Percentiles rank a stretch among this genome's conserved stretches.
Evolutionary conservation across 176 grass and related monocot species (phyloP).

Genomic region (barley (Hordeum vulgare)): DNA sequence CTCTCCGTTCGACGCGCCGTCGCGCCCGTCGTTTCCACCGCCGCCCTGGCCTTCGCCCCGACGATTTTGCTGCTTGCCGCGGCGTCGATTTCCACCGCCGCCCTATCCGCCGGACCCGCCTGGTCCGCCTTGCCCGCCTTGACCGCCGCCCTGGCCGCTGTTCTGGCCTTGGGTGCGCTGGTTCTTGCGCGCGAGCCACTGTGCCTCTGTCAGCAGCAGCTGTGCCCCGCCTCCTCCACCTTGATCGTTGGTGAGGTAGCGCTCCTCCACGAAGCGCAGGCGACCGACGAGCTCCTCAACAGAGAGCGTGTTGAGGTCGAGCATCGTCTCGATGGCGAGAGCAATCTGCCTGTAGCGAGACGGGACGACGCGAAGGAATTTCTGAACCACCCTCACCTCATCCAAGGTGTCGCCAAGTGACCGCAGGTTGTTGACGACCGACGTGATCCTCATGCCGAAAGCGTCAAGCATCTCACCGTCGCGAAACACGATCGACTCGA

Average conservation of each 20-base stretch:
- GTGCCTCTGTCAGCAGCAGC: background rate
- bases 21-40: too few relatives aligned
- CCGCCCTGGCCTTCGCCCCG: too few relatives aligned
- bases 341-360: background rate
- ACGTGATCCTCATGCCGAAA: background rate
- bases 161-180: too few relatives aligned
- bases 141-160: background rate
- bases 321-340: background rate
- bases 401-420: fast-evolving
- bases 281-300: background rate
- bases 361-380: background rate
- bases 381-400: background rate
- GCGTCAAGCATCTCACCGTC: background rate
- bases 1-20: too few relatives aligned
- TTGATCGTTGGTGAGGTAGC: background rate
- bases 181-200: background rate
- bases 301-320: background rate
- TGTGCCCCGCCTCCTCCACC: background rate
- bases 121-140: too few relatives aligned
- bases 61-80: too few relatives aligned
- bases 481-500: background rate
- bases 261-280: background rate
- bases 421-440: background rate
- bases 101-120: too few relatives aligned
- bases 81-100: too few relatives aligned